Evolutionary conservation across 495 filamentous ascomycete species (phyloP).

Genomic region (Penicillium maclennaniae): DNA sequence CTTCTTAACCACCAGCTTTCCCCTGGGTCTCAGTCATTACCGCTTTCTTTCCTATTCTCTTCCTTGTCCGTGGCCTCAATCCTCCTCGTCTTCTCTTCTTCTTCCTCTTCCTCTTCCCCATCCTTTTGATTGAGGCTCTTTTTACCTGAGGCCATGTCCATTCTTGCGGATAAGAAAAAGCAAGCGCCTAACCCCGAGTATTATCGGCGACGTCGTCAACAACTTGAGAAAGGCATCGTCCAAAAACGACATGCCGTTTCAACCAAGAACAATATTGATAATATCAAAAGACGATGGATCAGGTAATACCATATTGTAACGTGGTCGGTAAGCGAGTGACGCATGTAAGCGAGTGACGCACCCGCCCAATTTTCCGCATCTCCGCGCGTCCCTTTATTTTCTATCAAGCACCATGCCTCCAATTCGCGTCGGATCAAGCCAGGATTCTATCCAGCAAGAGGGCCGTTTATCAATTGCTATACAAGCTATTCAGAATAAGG

Average conservation of each 20-base stretch:
- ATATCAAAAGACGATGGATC: conserved; percentile 6
- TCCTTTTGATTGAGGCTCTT: not conserved
- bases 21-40: not conserved
- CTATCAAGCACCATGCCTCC: not conserved
- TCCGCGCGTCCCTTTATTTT: not conserved
- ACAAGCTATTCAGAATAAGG: conserved; percentile 4
- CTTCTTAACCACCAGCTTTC: not conserved
- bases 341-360: not conserved
- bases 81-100: not conserved
- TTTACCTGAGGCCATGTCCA: not conserved
- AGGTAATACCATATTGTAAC: conserved; percentile 3
- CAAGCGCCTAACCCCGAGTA: conserved; percentile 2
- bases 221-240: conserved; percentile 12
- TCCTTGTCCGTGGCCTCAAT: not conserved
- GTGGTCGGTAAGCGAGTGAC: not conserved
- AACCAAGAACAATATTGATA: conserved; percentile 12
- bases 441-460: not conserved
- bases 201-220: conserved; percentile 6
- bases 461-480: conserved; percentile 2
- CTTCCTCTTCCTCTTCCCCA: not conserved
- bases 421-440: not conserved
- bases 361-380: not conserved
- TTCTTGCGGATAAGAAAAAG: not conserved
- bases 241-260: conserved; percentile 8
- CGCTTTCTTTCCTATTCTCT: not conserved